Conservation (phyloP, 2,329 filamentous ascomycete genomes). For the Ceratocystis colombiana region DNA sequence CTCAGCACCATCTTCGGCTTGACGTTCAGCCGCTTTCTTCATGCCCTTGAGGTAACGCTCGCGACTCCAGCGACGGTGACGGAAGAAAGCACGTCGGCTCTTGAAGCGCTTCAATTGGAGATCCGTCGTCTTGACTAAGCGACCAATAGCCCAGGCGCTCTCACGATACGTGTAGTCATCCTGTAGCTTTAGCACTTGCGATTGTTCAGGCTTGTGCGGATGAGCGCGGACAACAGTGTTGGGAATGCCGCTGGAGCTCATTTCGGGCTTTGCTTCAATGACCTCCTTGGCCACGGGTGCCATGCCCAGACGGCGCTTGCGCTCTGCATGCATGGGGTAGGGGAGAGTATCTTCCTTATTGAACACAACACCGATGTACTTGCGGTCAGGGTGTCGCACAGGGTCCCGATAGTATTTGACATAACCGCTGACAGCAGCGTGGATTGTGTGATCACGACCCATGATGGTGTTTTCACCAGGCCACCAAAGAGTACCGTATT, state of each 20-base stretch:
- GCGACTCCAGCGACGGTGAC: constrained; percentile 37
- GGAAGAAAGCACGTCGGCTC: constrained; percentile 42
- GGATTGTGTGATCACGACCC: constrained; percentile 94
- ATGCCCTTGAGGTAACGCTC: constrained; percentile 38
- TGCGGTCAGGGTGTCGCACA: constrained; percentile 65
- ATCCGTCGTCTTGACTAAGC: constrained; percentile 43
- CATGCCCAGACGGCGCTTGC: constrained; percentile 67
- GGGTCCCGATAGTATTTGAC: constrained; percentile 97
- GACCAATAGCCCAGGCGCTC: constrained; percentile 50
- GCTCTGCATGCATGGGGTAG: constrained; percentile 60
- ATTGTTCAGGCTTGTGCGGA: constrained; percentile 35
- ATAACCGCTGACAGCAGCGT: constrained; percentile 72
- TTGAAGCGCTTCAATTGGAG: constrained; percentile 42
- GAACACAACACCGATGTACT: constrained; percentile 91
- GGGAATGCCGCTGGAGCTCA: constrained; percentile 42
- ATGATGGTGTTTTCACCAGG: constrained; percentile 92
- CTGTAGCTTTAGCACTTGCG: constrained; percentile 42
- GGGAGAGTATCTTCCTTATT: constrained; percentile 72
- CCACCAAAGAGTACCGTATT: constrained; percentile 89
- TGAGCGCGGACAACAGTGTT: constrained; percentile 38
- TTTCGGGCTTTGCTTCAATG: constrained; percentile 32
- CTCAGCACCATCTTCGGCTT: constrained; percentile 27
- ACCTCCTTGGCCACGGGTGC: constrained; percentile 38
- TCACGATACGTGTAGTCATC: constrained; percentile 50
- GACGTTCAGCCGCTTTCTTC: constrained; percentile 34